Conservation (phyloP, 768 basidiomycete genomes). For the Mycena vitilis region DNA sequence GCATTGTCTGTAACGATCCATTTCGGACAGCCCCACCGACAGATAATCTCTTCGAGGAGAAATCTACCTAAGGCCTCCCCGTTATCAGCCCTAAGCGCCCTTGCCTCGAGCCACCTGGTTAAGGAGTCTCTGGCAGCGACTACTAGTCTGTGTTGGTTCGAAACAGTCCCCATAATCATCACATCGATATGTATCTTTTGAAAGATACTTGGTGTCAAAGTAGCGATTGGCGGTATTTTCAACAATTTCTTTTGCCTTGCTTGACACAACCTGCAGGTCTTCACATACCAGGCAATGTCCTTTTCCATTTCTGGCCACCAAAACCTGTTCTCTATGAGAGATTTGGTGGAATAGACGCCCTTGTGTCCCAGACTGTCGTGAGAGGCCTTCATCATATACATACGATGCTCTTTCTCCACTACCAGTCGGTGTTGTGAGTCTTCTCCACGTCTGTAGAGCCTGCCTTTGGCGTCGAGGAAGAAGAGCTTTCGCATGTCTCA, state of each 20-base stretch:
- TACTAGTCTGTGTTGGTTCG: not conserved
- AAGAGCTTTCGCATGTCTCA: not conserved
- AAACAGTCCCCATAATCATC: constrained; percentile 40
- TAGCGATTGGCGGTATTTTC: constrained; percentile 42
- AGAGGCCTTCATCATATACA: constrained; percentile 26
- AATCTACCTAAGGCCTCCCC: not conserved
- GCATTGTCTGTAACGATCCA: constrained; percentile 6
- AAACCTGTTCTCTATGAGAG: constrained; percentile 26
- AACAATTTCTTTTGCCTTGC: constrained; percentile 37
- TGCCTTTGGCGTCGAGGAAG: not conserved
- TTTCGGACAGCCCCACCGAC: constrained; percentile 37
- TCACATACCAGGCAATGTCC: constrained; percentile 46
- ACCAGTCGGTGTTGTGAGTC: constrained; percentile 10
- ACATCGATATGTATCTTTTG: constrained; percentile 43
- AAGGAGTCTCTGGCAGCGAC: not conserved
- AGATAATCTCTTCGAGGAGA: constrained; percentile 36
- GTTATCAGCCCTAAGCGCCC: constrained; percentile 6
- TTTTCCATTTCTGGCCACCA: constrained; percentile 40
- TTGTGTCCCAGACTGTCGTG: constrained; percentile 38
- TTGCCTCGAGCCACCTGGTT: not conserved
- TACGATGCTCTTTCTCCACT: constrained; percentile 13
- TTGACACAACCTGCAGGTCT: constrained; percentile 49
- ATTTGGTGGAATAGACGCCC: constrained; percentile 20
- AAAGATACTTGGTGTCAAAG: constrained; percentile 43
- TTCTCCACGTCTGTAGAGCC: not conserved